Conservation (phyloP, 2,329 filamentous ascomycete species). For the Colletotrichum abscissum region DNA sequence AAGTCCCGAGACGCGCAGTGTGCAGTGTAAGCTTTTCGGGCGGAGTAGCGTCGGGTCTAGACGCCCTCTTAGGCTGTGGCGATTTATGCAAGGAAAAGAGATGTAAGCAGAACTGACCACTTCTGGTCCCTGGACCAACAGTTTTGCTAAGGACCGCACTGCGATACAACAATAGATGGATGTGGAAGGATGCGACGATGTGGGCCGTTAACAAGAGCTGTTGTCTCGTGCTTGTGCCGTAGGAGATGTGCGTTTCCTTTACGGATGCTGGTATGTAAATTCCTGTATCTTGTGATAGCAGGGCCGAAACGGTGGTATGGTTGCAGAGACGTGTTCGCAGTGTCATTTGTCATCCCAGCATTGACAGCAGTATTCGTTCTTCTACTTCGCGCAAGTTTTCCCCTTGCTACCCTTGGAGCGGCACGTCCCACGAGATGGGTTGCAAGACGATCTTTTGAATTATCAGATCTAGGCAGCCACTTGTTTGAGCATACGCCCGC, state of each 20-base stretch:
- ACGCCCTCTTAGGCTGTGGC: conserved; percentile 21
- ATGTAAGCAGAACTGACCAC: conserved; percentile 15
- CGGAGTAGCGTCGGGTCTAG: conserved; percentile 25
- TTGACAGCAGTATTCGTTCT: background rate
- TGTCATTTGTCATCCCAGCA: conserved; percentile 23
- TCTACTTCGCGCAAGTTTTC: background rate
- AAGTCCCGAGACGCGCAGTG: conserved; percentile 1
- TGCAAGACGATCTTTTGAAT: conserved; percentile 2
- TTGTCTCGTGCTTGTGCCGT: background rate
- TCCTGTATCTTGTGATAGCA: background rate
- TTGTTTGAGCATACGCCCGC: conserved; percentile 1
- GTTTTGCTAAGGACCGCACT: background rate
- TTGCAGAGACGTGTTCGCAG: background rate
- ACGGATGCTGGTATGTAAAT: background rate
- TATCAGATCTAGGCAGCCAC: background rate
- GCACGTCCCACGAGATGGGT: conserved; percentile 3
- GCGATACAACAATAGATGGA: background rate
- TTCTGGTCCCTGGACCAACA: background rate
- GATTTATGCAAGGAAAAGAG: conserved; percentile 22
- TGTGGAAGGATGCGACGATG: background rate
- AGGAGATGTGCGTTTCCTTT: background rate
- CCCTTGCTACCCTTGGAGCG: conserved; percentile 8
- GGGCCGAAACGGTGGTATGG: background rate
- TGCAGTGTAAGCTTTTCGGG: conserved; percentile 29
- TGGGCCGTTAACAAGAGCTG: background rate